phyloP scores from a whole-genome alignment of 1,139 yeast species.

The Candida tropicalis region DNA sequence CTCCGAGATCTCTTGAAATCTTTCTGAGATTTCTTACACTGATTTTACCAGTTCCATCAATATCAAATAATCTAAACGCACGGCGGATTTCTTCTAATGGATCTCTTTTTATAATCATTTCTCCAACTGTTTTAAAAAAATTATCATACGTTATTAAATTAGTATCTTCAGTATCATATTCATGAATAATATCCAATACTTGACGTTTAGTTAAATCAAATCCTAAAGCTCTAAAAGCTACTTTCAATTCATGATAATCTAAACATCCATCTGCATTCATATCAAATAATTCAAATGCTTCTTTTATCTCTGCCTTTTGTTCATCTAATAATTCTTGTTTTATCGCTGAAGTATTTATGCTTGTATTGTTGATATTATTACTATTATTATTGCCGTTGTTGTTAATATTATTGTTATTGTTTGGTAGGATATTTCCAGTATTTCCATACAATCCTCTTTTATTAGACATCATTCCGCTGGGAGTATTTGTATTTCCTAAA shows the following conservation, averaged over 20 bases:
- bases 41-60: conserved; percentile 85
- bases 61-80: conserved; percentile 90
- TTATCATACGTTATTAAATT: conserved; percentile 78
- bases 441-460: conserved; percentile 4
- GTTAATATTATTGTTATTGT: not conserved
- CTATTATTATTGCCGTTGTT: conserved; percentile 5
- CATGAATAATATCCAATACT: conserved; percentile 78
- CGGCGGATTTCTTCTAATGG: conserved; percentile 91
- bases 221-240: conserved; percentile 92
- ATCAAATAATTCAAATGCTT: conserved; percentile 91
- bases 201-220: conserved; percentile 83
- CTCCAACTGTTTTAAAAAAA: conserved; percentile 78
- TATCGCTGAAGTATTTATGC: conserved; percentile 20
- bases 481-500: conserved; percentile 1
- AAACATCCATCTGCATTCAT: conserved; percentile 88
- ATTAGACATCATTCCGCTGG: not conserved
- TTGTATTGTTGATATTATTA: conserved; percentile 8
- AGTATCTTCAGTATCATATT: conserved; percentile 77
- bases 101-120: conserved; percentile 77
- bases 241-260: conserved; percentile 90
- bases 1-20: conserved; percentile 93
- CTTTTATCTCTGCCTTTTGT: conserved; percentile 89
- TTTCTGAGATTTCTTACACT: conserved; percentile 79
- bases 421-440: not conserved
- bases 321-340: conserved; percentile 78